These are phyloP conservation scores for Abrus precatorius DNA, from an alignment of 306 rosid species.

Conservation along the genomic window DNA sequence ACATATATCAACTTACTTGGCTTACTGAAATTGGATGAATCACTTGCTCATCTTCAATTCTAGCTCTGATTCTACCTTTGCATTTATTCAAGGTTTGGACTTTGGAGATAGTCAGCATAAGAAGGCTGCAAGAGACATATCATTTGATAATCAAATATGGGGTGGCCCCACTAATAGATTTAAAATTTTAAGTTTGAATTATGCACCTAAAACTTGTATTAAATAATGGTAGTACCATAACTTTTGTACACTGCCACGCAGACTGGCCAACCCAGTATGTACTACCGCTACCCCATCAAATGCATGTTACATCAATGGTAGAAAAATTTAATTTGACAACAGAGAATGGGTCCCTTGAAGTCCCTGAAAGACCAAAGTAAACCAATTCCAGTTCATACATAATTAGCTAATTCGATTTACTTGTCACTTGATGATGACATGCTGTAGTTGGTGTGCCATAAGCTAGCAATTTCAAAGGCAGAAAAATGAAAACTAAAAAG, in stretches of 20 bases:
- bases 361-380: conserved; percentile 18
- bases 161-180: conserved; percentile 35
- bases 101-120: conserved; percentile 39
- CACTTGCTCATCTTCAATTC: conserved; percentile 43
- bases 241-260: conserved; percentile 31
- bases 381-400: conserved; percentile 36
- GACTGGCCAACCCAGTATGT: conserved; percentile 33
- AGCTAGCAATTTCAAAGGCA: neutral
- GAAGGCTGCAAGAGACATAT: conserved; percentile 27
- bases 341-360: conserved; percentile 43
- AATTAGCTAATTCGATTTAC: neutral
- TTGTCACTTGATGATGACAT: neutral
- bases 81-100: conserved; percentile 30
- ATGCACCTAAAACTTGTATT: conserved; percentile 34
- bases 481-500: neutral
- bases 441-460: neutral
- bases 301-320: conserved; percentile 41
- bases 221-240: conserved; percentile 26
- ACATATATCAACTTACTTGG: conserved; percentile 35
- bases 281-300: conserved; percentile 26
- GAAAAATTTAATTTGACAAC: conserved; percentile 45
- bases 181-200: conserved; percentile 33
- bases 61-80: conserved; percentile 14
- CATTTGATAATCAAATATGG: conserved; percentile 38
- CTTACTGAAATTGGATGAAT: conserved; percentile 25